Conservation (phyloP, 108 stramenopile species). For the Chaetoceros tenuissimus region DNA sequence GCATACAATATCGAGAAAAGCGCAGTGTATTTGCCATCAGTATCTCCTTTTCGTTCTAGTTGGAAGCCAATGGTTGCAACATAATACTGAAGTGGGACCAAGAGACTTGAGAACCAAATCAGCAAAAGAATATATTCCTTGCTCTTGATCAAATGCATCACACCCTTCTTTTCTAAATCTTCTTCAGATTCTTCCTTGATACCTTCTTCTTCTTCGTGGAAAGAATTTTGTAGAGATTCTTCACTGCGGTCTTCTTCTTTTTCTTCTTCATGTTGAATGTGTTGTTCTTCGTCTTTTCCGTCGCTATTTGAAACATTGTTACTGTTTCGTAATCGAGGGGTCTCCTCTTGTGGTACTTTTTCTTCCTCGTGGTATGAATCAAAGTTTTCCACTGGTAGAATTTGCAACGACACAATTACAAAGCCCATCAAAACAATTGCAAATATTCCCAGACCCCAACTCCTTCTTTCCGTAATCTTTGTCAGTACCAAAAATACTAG, state of each 20-base stretch:
- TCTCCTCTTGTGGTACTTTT: not conserved
- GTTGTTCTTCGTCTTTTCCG: not conserved
- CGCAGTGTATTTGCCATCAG: slow-evolving; percentile 18
- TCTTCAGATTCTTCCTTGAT: slow-evolving; percentile 3
- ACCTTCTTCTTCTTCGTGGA: slow-evolving; percentile 4
- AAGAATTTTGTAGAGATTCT: not conserved
- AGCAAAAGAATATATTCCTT: slow-evolving; percentile 23
- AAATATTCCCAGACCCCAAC: slow-evolving; percentile 9
- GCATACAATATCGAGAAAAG: slow-evolving; percentile 33
- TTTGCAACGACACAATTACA: slow-evolving; percentile 2
- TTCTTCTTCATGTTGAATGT: not conserved
- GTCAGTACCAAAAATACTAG: slow-evolving; percentile 24
- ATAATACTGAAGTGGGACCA: slow-evolving; percentile 39
- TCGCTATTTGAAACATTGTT: not conserved
- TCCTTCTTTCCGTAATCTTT: slow-evolving; percentile 3
- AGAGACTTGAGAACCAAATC: slow-evolving; percentile 23
- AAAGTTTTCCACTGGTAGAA: slow-evolving; percentile 14
- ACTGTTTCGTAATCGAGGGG: not conserved
- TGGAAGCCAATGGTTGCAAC: slow-evolving; percentile 30
- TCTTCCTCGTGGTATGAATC: slow-evolving; percentile 3
- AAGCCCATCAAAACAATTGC: slow-evolving; percentile 10
- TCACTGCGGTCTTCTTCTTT: not conserved
- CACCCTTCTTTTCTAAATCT: not conserved
- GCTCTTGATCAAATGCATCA: slow-evolving; percentile 6
- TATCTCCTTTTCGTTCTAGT: slow-evolving; percentile 28